Percentiles rank a stretch among this genome's conserved stretches.
phyloP scores from a whole-genome alignment of 2,329 filamentous ascomycete genomes.

The Rachicladosporium sp. region DNA sequence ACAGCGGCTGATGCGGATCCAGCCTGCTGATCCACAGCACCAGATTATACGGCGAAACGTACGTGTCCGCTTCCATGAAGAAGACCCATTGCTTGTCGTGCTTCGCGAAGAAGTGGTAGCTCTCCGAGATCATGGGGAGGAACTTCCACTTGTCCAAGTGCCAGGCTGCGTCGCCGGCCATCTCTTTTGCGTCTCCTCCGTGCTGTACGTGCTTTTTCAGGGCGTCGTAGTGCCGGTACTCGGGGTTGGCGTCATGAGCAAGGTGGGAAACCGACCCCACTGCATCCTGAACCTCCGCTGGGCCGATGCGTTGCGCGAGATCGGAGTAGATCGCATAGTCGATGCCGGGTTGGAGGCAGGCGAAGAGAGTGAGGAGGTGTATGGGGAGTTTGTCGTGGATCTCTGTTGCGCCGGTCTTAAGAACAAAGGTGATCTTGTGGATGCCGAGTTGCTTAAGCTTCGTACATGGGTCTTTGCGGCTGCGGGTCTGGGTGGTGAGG shows the following conservation, averaged over 20 bases:
- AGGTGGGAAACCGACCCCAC: constrained; percentile 3
- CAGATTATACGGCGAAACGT: constrained; percentile 28
- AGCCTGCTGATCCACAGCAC: constrained; percentile 35
- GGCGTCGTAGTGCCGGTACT: neutral
- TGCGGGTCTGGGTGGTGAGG: too few species aligned
- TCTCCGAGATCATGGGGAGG: constrained; percentile 36
- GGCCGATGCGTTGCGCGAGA: constrained; percentile 30
- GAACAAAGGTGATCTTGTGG: constrained; percentile 38
- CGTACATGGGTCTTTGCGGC: too few species aligned
- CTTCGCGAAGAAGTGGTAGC: constrained; percentile 22
- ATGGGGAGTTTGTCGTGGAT: constrained; percentile 39
- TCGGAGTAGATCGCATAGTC: constrained; percentile 39
- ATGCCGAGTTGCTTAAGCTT: constrained; percentile 1
- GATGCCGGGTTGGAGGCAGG: constrained; percentile 27
- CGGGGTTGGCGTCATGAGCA: neutral
- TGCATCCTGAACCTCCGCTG: constrained; percentile 20
- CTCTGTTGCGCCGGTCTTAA: constrained; percentile 46
- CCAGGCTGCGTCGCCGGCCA: constrained; percentile 28
- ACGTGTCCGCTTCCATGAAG: constrained; percentile 43
- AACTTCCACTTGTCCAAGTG: constrained; percentile 43
- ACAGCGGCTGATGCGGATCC: constrained; percentile 29
- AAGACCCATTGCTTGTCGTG: constrained; percentile 39
- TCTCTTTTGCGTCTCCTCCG: constrained; percentile 9
- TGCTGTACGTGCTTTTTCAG: constrained; percentile 9
- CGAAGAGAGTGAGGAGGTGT: constrained; percentile 40